Evolutionary conservation across 805 yeast species (phyloP), one percentile per base, ranked within the genome.

Genomic region (Suhomyces pyralidae): DNA sequence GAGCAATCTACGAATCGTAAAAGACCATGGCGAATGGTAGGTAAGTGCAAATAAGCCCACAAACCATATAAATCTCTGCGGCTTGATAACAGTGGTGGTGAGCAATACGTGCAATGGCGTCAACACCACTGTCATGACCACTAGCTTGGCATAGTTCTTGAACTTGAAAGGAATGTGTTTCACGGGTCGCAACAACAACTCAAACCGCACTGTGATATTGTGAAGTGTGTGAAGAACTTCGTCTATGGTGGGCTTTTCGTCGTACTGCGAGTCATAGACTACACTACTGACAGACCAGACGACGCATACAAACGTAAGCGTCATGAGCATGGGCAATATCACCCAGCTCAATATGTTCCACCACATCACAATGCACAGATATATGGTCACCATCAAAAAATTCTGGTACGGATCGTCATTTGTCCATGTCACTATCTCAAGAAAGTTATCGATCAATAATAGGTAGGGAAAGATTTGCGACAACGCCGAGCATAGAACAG

Each of bases 401-500:
- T 80, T 81, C 54, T 69, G 69, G 57, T 77, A 79, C 8, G 77
- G 74, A 51, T 79, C 80, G 4, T 71, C 77, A 53, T 80, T 79
- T 1, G 86, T 81, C 86, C 86, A 81, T 1, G 85, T 80, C 19
- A 80, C 54, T 12, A 78, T 62, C 38, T 78, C 78, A 15, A 81
- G 61, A 6, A 73, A 51, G 42, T 70, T 65, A 60, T 81, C 84
- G 5, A 76, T 61, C 20, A 81, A 58, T 14, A 79, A 60, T 30
- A 81, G 64, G 52, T 76, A 67, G 1, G 85, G 85, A 55, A 78
- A 80, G 28, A 76, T 70, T 42, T 76, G 68, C 36, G 79, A 70
- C 26, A 81, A 67, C 1, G 81, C 77, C 7, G 79, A 66, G 7
- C 81, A 69, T n/a, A 81, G 60, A 5, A 71, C 58, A 3, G 83